Evolutionary conservation across 129 eudicot genomes (phyloP), one percentile per base, ranked within the genome.

Genomic region (Pittosporum tobira): DNA sequence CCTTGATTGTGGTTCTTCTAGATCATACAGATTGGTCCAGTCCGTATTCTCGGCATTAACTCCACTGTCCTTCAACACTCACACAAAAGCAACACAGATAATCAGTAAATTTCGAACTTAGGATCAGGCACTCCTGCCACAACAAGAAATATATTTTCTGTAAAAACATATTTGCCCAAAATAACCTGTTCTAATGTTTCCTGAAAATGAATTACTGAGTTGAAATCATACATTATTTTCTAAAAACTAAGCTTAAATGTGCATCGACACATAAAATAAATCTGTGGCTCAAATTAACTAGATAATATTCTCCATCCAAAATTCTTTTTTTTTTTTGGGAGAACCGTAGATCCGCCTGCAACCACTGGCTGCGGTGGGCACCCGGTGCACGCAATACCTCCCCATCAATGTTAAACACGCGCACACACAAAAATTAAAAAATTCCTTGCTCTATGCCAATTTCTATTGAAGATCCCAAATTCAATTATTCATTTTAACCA

Each of bases 11-110:
- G 85, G 69, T 62, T 67, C 96, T 20, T 79, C 90, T 69, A 91
- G 52, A 77, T 83, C 96, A 71, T 86, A 91, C 69, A 91, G 66
- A 71, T 83, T 81, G 29, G 78, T 50, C 99, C 96, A 91, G 60
- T 74, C 77, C 38, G 75, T 57, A 67, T 77, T 67, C 59, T 81
- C 75, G 24, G 62, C 80, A 62, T 64, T 69, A 5, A 46, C 74
- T 62, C 79, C 77, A 72, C 74, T 79, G 74, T 77, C 88, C 97
- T 90, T 51, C 19, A 63, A 20, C 22, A 71, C 42, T 19, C 44
- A 34, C 30, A 45, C 38, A 9, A 1, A 42, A 47, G 6, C 46
- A 31, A 19, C 22, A 13, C 8, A 30, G 13, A 56, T 14, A 6
- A 56, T 31, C 44, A 31, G 61, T 34, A 54, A 18, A 52, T 27